Percentiles rank a stretch among this genome's conserved stretches.
phyloP scores from a whole-genome alignment of 331 rosid species.

The Cydonia oblonga region DNA sequence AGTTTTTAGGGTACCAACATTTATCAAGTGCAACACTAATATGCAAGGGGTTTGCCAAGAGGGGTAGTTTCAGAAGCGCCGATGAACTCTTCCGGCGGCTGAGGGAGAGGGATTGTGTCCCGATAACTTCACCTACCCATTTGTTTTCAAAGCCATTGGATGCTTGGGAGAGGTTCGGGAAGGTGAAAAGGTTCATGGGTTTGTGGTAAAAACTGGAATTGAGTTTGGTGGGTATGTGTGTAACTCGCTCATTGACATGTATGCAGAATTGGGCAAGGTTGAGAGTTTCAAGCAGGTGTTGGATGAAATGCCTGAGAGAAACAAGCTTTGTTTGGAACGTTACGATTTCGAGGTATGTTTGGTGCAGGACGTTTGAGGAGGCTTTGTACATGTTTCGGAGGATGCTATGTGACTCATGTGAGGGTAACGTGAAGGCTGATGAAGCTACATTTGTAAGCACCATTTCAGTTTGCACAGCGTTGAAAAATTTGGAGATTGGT shows the following conservation, averaged over 20 bases:
- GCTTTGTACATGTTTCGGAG: too few species aligned
- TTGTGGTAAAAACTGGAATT: constrained; percentile 45
- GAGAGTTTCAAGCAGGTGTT: constrained; percentile 13
- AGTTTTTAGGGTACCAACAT: too few species aligned
- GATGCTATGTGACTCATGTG: too few species aligned
- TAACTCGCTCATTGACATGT: constrained; percentile 63
- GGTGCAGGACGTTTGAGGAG: too few species aligned
- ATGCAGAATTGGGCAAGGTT: constrained; percentile 10
- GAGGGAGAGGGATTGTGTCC: constrained; percentile 45
- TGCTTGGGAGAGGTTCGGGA: constrained; percentile 12
- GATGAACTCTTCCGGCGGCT: constrained; percentile 33
- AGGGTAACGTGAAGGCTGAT: too few species aligned
- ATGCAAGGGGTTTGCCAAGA: constrained; percentile 31
- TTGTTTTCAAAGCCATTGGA: constrained; percentile 55
- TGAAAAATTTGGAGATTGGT: constrained; percentile 51
- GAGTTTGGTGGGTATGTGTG: constrained; percentile 50
- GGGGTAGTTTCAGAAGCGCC: constrained; percentile 28
- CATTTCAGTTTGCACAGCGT: constrained; percentile 48
- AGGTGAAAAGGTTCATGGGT: constrained; percentile 53
- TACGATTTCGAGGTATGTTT: too few species aligned
- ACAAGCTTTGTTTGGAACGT: constrained; percentile 2
- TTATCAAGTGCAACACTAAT: too few species aligned
- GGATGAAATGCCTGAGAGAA: constrained; percentile 24
- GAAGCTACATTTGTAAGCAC: constrained; percentile 43
- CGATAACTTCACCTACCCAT: constrained; percentile 69